A percentile compares a stretch with the other conserved stretches of the same genome.
These are phyloP conservation scores for Allantophomopsis cytisporea DNA, from an alignment of 2,329 filamentous ascomycete genomes.

Conservation along the genomic window DNA sequence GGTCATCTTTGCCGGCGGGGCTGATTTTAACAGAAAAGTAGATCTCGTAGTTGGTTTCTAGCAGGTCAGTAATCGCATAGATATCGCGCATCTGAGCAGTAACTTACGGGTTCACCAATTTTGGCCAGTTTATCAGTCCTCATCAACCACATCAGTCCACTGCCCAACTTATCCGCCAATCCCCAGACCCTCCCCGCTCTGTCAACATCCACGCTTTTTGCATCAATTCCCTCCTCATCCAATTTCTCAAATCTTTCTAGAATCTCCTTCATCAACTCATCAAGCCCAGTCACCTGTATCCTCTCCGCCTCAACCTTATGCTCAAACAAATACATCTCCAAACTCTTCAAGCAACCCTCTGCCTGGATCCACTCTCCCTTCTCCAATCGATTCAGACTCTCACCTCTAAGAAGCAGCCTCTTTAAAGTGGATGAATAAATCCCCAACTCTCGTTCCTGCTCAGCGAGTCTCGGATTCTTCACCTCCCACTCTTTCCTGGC, in stretches of 20 bases:
- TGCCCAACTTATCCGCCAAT: slow-evolving; percentile 1
- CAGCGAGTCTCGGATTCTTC: too few species aligned
- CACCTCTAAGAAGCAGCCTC: background rate
- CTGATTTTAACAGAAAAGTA: too few species aligned
- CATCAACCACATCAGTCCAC: slow-evolving; percentile 2
- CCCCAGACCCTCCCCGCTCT: slow-evolving; percentile 1
- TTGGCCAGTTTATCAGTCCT: background rate
- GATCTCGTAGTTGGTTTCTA: too few species aligned
- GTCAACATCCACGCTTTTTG: background rate
- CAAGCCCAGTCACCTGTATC: background rate
- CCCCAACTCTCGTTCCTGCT: background rate
- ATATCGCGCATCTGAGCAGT: too few species aligned
- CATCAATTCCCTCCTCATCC: slow-evolving; percentile 1
- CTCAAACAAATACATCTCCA: slow-evolving; percentile 2
- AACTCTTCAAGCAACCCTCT: slow-evolving; percentile 1
- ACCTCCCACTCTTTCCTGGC: background rate
- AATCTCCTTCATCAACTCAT: slow-evolving; percentile 1
- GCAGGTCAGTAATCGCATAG: too few species aligned
- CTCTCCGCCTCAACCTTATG: slow-evolving; percentile 1
- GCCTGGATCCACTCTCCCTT: slow-evolving; percentile 1
- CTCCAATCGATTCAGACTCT: background rate
- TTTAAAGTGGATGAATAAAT: background rate
- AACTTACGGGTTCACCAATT: too few species aligned
- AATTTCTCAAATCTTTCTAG: slow-evolving; percentile 1
- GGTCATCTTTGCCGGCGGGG: too few species aligned